Percentiles rank a stretch among this genome's conserved stretches.
These are phyloP conservation scores for Hericium alpestre DNA, from an alignment of 768 basidiomycete species.

Conservation along the genomic window DNA sequence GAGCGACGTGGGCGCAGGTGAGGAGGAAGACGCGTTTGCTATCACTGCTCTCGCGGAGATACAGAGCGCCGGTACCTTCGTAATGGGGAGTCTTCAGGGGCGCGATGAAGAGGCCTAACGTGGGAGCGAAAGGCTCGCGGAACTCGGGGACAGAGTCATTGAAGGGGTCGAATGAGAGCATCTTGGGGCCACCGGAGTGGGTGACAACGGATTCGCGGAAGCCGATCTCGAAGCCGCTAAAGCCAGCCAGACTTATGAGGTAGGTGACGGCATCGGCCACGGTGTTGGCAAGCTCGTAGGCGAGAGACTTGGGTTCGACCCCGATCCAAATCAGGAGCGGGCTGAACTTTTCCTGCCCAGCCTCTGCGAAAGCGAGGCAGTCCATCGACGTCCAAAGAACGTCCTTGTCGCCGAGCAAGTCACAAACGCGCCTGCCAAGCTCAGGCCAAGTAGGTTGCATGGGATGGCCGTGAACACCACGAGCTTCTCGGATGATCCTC, in stretches of 20 bases:
- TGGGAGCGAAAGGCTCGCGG: conserved; percentile 25
- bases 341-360: conserved; percentile 14
- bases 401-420: conserved; percentile 17
- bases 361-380: conserved; percentile 15
- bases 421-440: conserved; percentile 10
- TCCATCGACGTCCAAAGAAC: conserved; percentile 15
- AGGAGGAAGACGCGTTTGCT: conserved; percentile 20
- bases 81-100: conserved; percentile 21
- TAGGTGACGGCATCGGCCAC: conserved; percentile 12
- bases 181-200: conserved; percentile 21
- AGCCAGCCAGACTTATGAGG: conserved; percentile 11
- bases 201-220: conserved; percentile 18
- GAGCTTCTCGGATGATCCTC: conserved; percentile 16
- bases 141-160: conserved; percentile 19
- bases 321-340: conserved; percentile 17
- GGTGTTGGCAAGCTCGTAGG: conserved; percentile 12
- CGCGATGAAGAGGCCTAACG: conserved; percentile 29
- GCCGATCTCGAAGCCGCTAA: conserved; percentile 18
- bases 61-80: conserved; percentile 30
- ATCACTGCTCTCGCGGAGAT: conserved; percentile 18
- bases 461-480: conserved; percentile 19
- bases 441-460: conserved; percentile 19
- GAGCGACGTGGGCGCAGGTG: conserved; percentile 28
- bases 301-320: conserved; percentile 17
- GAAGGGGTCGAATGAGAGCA: conserved; percentile 20